Evolutionary conservation across 2,329 filamentous ascomycete species (phyloP), one percentile per base, ranked within the genome.

Genomic region (Fusarium oligoseptatum): DNA sequence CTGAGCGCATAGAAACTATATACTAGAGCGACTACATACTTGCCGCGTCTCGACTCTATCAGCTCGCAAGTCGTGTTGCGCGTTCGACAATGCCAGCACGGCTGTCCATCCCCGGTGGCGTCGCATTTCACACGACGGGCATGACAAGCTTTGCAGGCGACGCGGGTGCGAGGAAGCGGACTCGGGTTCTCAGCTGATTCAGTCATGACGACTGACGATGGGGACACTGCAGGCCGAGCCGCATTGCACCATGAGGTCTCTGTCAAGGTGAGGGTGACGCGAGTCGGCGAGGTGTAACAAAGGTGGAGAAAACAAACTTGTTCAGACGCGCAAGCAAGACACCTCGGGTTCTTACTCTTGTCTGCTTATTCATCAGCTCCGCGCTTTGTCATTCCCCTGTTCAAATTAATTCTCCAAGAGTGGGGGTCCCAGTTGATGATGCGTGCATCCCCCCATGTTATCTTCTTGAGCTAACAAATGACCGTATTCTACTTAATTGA

Each of bases 101-200:
- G 75, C 10, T 73, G 67, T 0, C 66, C 73, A 4, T 76, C 75
- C 1, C 50, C 57, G 1, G 72, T 73, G 27, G 73, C 75, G 27
- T 77, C 75, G 36, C 75, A 77, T 50, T 72, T 76, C 5, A 77
- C 75, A 1, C 75, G 75, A 10, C 75, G 61, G 3, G 66, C 48
- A 6, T 77, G 65, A 32, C 75, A 77, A 4, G 75, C 75, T 9
- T 77, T 77, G 12, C 75, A 77, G 27, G 75, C 75, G 4, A 76
- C 64, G 0, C 74, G 74, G 3, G 72, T 56, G 24, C 76, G 72
- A 1, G 55, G 29, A 5, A 22, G 14, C 8, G 29, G 29, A 22
- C 34, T 41, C 22, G 56, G 56, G 36, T 45, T 37, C 6, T 52
- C 50, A 14, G 24, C 14, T n/a, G 50, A 27, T 41, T 20, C 39